phyloP scores from a whole-genome alignment of 495 filamentous ascomycete species.

The Polyplosphaeria fusca region DNA sequence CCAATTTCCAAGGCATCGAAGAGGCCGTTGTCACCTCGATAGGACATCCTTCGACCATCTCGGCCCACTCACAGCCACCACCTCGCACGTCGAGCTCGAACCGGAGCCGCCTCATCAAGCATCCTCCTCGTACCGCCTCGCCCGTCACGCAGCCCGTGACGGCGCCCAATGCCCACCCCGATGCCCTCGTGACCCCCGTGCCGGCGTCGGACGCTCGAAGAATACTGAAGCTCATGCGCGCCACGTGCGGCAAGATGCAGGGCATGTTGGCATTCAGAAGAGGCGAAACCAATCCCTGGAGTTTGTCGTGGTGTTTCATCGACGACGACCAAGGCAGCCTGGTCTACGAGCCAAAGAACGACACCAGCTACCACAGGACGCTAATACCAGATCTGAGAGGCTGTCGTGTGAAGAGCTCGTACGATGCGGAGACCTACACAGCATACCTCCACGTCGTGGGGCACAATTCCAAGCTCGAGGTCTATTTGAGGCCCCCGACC shows the following conservation, averaged over 20 bases:
- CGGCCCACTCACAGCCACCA: conserved; percentile 24
- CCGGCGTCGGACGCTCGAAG: conserved; percentile 60
- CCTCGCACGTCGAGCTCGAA: conserved; percentile 24
- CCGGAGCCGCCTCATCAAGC: conserved; percentile 30
- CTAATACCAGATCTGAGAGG: conserved; percentile 80
- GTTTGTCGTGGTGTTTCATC: conserved; percentile 60
- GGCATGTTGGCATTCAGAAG: conserved; percentile 65
- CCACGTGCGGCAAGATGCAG: conserved; percentile 64
- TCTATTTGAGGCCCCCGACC: conserved; percentile 71
- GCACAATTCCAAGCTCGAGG: conserved; percentile 62
- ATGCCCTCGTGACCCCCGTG: conserved; percentile 48
- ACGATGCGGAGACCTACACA: conserved; percentile 58
- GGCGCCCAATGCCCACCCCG: conserved; percentile 30
- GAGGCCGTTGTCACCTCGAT: conserved; percentile 35
- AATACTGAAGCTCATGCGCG: conserved; percentile 66
- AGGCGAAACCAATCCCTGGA: conserved; percentile 55
- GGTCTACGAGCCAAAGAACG: conserved; percentile 61
- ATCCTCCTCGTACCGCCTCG: conserved; percentile 26
- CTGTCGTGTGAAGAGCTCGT: conserved; percentile 65
- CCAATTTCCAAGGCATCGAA: conserved; percentile 33
- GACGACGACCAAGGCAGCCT: conserved; percentile 63
- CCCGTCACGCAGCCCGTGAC: conserved; percentile 22
- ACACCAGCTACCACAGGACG: conserved; percentile 55
- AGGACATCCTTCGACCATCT: conserved; percentile 30
- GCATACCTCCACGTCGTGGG: conserved; percentile 81